Evolutionary conservation across 208 protist species (phyloP), one percentile per base, ranked within the genome.

Genomic region (Acanthamoeba divionensis): DNA sequence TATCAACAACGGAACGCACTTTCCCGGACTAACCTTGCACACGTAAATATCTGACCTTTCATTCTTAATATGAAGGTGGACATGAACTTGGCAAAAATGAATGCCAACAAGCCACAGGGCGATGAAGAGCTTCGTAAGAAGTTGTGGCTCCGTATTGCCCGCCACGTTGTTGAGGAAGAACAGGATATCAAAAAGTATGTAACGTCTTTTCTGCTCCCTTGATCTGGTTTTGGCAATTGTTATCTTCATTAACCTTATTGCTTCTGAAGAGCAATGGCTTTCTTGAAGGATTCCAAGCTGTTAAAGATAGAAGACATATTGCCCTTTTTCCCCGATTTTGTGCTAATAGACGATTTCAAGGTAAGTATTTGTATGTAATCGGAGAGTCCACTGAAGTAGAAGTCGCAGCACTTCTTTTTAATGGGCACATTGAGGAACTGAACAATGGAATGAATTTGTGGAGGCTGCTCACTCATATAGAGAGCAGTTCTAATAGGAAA

Each of bases 291-390:
- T 41, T 93, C 92, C 87, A 54, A 91, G 21, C 41, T 96, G 24
- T 60, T 99, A 50, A 97, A 96, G 73, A 96, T 98, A 26, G 97
- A 98, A 91, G 98, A 99, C 90, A 96, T 99, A 44, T 93, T 99
- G 36, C 96, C 94, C 24, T 96, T 96, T 83, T 97, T 99, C 79
- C 93, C 96, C 13, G 97, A 99, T 75, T 97, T 97, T 90, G 94
- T 92, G 6, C 90, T 96, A 3, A 97, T 99, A 38, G 95, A 98
- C 55, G 94, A 98, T 26, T 98, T 99, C 71, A 98, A 98, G 91
- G 94, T 92, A 60, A 60, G 18, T 60, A 60, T 60, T 60, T 60
- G n/a, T n/a, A n/a, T n/a, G n/a, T 8, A 41, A 52, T 24, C 10
- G 8, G 6, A 80, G n/a, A n/a, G n/a, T n/a, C n/a, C n/a, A n/a